A percentile compares a stretch with the other conserved stretches of the same genome.
Conservation (phyloP, 352 stramenopile genomes). For the Phytopythium kandeliae region DNA sequence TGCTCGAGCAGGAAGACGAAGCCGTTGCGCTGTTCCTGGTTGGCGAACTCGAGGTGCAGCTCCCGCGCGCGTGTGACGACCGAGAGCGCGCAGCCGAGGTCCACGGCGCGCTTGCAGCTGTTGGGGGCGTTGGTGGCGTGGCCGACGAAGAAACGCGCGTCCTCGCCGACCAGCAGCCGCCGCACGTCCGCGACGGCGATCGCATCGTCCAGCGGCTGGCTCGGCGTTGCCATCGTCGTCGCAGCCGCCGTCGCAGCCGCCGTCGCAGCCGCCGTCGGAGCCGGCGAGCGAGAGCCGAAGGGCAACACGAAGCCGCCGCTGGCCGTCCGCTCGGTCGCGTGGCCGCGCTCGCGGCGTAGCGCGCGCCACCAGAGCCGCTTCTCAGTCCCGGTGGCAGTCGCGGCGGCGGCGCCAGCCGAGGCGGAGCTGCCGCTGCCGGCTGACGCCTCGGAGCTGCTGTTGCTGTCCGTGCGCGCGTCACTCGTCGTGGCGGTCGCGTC, state of each 20-base stretch:
- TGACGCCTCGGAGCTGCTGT: conserved; percentile 8
- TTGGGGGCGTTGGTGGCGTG: conserved; percentile 34
- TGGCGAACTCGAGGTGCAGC: conserved; percentile 65
- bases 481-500: conserved; percentile 10
- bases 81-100: conserved; percentile 50
- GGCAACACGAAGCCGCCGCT: conserved; percentile 59
- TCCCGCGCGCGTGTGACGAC: conserved; percentile 56
- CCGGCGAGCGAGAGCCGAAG: conserved; percentile 30
- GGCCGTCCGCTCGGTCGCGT: conserved; percentile 54
- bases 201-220: conserved; percentile 37
- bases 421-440: conserved; percentile 12
- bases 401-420: conserved; percentile 35
- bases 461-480: conserved; percentile 20
- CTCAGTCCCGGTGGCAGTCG: too few relatives aligned
- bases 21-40: conserved; percentile 56
- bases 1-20: conserved; percentile 69
- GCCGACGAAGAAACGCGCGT: conserved; percentile 52
- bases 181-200: conserved; percentile 58
- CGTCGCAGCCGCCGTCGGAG: neutral
- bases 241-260: conserved; percentile 5
- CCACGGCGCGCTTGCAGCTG: conserved; percentile 44
- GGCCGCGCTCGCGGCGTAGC: conserved; percentile 47
- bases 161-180: conserved; percentile 31
- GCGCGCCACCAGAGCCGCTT: conserved; percentile 72
- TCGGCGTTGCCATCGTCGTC: conserved; percentile 13